Evolutionary conservation across 2,329 filamentous ascomycete species (phyloP).

Genomic region (Nigrospora sphaerica): DNA sequence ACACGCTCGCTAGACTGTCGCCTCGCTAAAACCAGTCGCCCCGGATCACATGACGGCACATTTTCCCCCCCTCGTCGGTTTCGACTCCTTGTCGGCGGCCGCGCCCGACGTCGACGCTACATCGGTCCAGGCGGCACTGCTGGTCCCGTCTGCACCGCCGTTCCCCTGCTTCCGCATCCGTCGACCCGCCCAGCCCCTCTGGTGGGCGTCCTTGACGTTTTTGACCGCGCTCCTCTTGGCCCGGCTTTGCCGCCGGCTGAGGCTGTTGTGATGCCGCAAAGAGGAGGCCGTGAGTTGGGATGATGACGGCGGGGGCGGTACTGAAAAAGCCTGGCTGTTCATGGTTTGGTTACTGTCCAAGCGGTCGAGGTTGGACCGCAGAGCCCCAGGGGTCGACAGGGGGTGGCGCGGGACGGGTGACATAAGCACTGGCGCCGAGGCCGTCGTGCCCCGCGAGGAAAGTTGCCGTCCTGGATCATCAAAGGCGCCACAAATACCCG

Average conservation of each 20-base stretch:
- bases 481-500: conserved; percentile 45
- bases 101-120: conserved; percentile 25
- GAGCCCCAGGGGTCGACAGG: conserved; percentile 18
- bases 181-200: conserved; percentile 45
- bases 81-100: neutral
- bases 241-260: conserved; percentile 44
- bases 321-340: conserved; percentile 2
- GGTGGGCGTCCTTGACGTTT: conserved; percentile 55
- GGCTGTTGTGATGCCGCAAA: conserved; percentile 30
- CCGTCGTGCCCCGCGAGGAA: conserved; percentile 11
- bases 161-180: conserved; percentile 28
- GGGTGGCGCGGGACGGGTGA: conserved; percentile 47
- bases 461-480: conserved; percentile 32
- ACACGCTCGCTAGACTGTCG: too few species aligned
- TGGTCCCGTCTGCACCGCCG: conserved; percentile 24
- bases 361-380: conserved; percentile 42
- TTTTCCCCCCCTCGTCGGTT: conserved; percentile 30
- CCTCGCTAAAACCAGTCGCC: too few species aligned
- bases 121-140: conserved; percentile 47
- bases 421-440: conserved; percentile 37
- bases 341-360: conserved; percentile 48
- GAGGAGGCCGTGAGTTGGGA: conserved; percentile 28
- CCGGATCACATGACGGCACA: conserved; percentile 42
- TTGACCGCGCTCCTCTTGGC: conserved; percentile 54
- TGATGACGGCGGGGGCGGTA: conserved; percentile 15